Evolutionary conservation across 2,329 filamentous ascomycete genomes (phyloP).

Genomic region (Mycosphaerella sp.): DNA sequence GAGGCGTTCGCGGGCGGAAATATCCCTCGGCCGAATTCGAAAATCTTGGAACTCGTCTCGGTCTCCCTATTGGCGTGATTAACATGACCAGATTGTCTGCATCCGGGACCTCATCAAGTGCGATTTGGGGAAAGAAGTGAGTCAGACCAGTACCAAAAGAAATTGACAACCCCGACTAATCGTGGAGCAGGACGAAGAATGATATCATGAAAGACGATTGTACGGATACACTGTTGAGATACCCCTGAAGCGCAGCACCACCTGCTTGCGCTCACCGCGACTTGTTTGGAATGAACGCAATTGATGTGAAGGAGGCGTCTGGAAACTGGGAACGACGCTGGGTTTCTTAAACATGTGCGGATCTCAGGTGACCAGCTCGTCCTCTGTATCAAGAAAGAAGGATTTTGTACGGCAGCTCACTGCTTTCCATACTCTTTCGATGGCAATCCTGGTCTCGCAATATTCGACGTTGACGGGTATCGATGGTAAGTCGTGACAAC

Average conservation of each 20-base stretch:
- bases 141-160: neutral
- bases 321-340: slow-evolving; percentile 2
- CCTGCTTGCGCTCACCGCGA: slow-evolving; percentile 2
- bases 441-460: too few relatives aligned
- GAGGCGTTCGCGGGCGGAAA: neutral
- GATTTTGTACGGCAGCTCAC: neutral
- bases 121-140: neutral
- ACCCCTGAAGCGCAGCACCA: slow-evolving; percentile 5
- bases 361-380: neutral
- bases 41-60: too few relatives aligned
- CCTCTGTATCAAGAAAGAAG: neutral
- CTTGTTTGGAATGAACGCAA: neutral
- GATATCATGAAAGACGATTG: slow-evolving; percentile 6
- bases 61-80: too few relatives aligned
- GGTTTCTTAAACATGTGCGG: neutral
- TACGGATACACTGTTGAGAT: slow-evolving; percentile 9
- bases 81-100: too few relatives aligned
- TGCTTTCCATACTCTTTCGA: neutral
- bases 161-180: neutral
- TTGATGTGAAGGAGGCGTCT: neutral
- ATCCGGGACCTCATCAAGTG: too few relatives aligned
- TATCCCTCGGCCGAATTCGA: neutral
- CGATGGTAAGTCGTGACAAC: too few relatives aligned
- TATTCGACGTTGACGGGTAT: too few relatives aligned
- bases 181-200: neutral